Evolutionary conservation across 768 basidiomycete species (phyloP).

Genomic region (Hygrophorus pudorinus): DNA sequence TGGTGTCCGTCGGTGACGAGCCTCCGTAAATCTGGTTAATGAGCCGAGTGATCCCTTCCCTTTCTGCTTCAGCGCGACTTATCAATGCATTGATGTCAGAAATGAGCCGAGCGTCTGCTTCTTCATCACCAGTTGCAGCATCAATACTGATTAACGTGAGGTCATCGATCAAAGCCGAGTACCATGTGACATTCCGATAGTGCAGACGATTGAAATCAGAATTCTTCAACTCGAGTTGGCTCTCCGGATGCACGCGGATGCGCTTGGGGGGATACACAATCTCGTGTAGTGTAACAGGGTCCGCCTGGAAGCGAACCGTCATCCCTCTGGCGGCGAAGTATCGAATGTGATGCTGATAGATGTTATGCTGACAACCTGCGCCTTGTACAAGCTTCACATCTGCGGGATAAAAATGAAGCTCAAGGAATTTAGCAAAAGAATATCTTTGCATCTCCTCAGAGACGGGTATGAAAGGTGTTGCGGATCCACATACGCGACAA

Average conservation of each 20-base stretch:
- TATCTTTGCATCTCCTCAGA: slow-evolving; percentile 90
- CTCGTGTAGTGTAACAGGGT: slow-evolving; percentile 75
- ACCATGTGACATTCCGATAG: slow-evolving; percentile 64
- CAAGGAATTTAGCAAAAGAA: slow-evolving; percentile 93
- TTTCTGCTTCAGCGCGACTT: slow-evolving; percentile 62
- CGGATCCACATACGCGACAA: slow-evolving; percentile 69
- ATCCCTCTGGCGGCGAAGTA: slow-evolving; percentile 80
- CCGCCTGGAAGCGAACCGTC: slow-evolving; percentile 83
- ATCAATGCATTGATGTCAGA: slow-evolving; percentile 60
- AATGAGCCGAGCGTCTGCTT: slow-evolving; percentile 52
- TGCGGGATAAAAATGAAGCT: slow-evolving; percentile 91
- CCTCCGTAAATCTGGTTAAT: slow-evolving; percentile 77
- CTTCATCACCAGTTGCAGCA: slow-evolving; percentile 69
- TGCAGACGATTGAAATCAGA: slow-evolving; percentile 75
- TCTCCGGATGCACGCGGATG: slow-evolving; percentile 79
- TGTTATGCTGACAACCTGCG: slow-evolving; percentile 89
- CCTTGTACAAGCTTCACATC: slow-evolving; percentile 78
- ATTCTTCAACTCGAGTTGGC: slow-evolving; percentile 85
- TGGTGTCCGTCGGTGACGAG: slow-evolving; percentile 72
- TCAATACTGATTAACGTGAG: slow-evolving; percentile 70
- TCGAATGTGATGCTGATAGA: slow-evolving; percentile 85
- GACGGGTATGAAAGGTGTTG: slow-evolving; percentile 81
- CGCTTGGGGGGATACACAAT: slow-evolving; percentile 83
- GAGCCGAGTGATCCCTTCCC: slow-evolving; percentile 57
- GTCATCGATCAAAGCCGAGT: slow-evolving; percentile 64